phyloP scores from a whole-genome alignment of 805 yeast genomes.

The Candida cerambycidarum region DNA sequence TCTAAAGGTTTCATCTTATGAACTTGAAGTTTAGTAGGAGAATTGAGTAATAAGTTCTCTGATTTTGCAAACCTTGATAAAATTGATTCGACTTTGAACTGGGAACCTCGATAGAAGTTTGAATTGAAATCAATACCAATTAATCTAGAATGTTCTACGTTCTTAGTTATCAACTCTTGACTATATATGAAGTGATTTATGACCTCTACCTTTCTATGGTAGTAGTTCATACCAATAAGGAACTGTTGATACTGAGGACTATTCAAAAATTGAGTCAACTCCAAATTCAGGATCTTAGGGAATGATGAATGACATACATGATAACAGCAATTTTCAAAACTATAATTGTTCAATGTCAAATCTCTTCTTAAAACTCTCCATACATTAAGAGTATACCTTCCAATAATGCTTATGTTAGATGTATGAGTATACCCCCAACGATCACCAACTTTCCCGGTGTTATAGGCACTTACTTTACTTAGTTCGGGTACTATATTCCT shows the following conservation, averaged over 20 bases:
- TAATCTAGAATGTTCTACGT: slow-evolving; percentile 79
- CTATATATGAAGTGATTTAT: slow-evolving; percentile 51
- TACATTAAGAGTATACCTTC: slow-evolving; percentile 79
- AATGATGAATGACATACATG: slow-evolving; percentile 65
- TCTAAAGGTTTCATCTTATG: slow-evolving; percentile 83
- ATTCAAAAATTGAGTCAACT: slow-evolving; percentile 42
- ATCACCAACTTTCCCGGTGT: slow-evolving; percentile 57
- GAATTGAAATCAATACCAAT: slow-evolving; percentile 90
- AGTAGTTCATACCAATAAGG: slow-evolving; percentile 45
- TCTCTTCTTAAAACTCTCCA: slow-evolving; percentile 78
- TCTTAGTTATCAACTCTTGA: slow-evolving; percentile 66
- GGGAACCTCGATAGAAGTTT: slow-evolving; percentile 88
- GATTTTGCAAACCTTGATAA: slow-evolving; percentile 70
- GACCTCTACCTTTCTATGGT: slow-evolving; percentile 42
- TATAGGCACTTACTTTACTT: slow-evolving; percentile 55
- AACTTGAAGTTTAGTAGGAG: slow-evolving; percentile 81
- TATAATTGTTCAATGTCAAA: slow-evolving; percentile 61
- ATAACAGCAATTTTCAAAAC: slow-evolving; percentile 73
- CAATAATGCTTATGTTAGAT: slow-evolving; percentile 64
- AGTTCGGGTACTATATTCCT: slow-evolving; percentile 57
- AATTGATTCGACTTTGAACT: slow-evolving; percentile 88
- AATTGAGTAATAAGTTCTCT: slow-evolving; percentile 68
- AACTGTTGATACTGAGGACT: slow-evolving; percentile 15
- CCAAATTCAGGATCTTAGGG: slow-evolving; percentile 56
- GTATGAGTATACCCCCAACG: slow-evolving; percentile 84